Conservation (phyloP, 345 rosid species). For the rapeseed (Brassica napus) region Da-Ae NC_063447.1:59631501-59632000, state of each 20-base stretch:
- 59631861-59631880: not conserved
- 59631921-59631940: not conserved
- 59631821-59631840: not conserved
- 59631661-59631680: slow-evolving; percentile 63
- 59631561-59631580: not conserved
- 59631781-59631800: slow-evolving; percentile 85
- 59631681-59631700: slow-evolving; percentile 65
- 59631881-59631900: not conserved
- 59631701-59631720: slow-evolving; percentile 99
- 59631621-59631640: not conserved
- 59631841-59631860: not conserved
- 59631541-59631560: not conserved
- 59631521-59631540: not conserved
- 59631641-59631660: slow-evolving; percentile 17
- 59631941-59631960: not conserved
- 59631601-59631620: not conserved
- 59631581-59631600: not conserved
- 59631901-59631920: not conserved
- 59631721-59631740: slow-evolving; percentile 59
- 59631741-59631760: slow-evolving; percentile 70
- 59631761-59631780: slow-evolving; percentile 82
- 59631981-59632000: not conserved
- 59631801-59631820: not conserved
- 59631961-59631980: not conserved
- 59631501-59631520: not conserved